phyloP scores from a whole-genome alignment of 768 basidiomycete genomes.

The Kwoniella dendrophila region DNA sequence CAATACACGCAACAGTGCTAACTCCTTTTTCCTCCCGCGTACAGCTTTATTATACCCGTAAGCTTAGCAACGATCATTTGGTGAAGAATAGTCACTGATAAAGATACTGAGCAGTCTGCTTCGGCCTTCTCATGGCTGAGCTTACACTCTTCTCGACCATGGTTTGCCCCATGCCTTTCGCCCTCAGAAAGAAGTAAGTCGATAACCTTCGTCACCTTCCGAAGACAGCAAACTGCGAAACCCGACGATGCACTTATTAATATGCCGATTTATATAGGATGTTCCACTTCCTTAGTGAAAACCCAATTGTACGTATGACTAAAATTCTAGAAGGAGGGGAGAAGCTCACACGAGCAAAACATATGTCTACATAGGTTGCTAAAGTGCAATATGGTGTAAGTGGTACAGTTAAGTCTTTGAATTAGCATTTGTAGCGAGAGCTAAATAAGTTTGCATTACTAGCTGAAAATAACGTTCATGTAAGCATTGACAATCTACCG shows the following conservation, averaged over 20 bases:
- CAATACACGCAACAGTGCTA: neutral
- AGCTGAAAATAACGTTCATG: constrained; percentile 92
- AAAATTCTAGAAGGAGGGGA: constrained; percentile 53
- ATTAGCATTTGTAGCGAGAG: too few relatives aligned
- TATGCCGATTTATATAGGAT: constrained; percentile 26
- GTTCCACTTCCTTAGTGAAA: constrained; percentile 61
- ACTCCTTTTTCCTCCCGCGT: neutral
- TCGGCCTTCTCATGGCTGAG: constrained; percentile 74
- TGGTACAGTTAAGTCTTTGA: too few relatives aligned
- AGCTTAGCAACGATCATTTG: neutral
- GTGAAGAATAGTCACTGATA: neutral
- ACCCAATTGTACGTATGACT: constrained; percentile 69
- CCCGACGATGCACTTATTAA: constrained; percentile 1
- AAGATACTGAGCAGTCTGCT: constrained; percentile 60
- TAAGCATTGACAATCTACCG: too few relatives aligned
- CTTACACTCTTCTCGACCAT: constrained; percentile 52
- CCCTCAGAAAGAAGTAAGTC: constrained; percentile 60
- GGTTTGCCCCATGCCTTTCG: constrained; percentile 73
- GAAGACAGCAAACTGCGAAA: too few relatives aligned
- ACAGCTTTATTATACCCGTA: constrained; percentile 53
- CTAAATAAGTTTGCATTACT: too few relatives aligned
- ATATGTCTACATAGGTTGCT: constrained; percentile 61
- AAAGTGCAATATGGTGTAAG: constrained; percentile 76
- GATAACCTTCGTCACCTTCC: constrained; percentile 3
- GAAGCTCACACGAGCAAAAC: constrained; percentile 3